phyloP scores from a whole-genome alignment of 257 asterid species.

The Fraxinus americana region DNA sequence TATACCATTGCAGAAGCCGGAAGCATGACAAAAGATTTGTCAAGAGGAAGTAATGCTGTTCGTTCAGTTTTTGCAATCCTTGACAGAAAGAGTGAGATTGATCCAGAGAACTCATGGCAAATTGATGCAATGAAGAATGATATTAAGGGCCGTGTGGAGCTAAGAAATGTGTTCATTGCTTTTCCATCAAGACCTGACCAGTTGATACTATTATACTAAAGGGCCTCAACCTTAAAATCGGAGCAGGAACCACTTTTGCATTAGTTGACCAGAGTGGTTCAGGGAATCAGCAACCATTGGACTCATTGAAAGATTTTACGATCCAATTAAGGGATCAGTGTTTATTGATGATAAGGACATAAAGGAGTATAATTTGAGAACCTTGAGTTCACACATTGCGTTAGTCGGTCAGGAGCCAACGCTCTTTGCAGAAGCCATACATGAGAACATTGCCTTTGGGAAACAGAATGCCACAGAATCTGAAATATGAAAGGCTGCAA shows the following conservation, averaged over 20 bases:
- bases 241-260: conserved; percentile 47
- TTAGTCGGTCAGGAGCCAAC: conserved; percentile 80
- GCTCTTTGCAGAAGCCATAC: conserved; percentile 63
- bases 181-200: too few species aligned
- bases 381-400: conserved; percentile 58
- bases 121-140: conserved; percentile 24
- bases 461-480: conserved; percentile 55
- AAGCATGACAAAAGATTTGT: conserved; percentile 48
- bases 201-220: too few species aligned
- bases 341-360: conserved; percentile 61
- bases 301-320: conserved; percentile 62
- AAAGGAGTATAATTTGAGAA: conserved; percentile 51
- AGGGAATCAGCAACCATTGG: conserved; percentile 54
- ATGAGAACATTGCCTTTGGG: conserved; percentile 75
- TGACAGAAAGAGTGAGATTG: conserved; percentile 40
- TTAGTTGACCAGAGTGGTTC: conserved; percentile 60
- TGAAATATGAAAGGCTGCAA: conserved; percentile 68
- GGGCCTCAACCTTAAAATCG: conserved; percentile 23
- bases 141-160: conserved; percentile 42
- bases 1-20: conserved; percentile 52
- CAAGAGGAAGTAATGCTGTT: conserved; percentile 47
- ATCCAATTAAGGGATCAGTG: conserved; percentile 33
- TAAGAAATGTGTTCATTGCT: conserved; percentile 37
- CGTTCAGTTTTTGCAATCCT: conserved; percentile 41
- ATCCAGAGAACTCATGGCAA: conserved; percentile 30